phyloP scores from a whole-genome alignment of 2,329 filamentous ascomycete genomes.

The Botrytis galanthina region DNA sequence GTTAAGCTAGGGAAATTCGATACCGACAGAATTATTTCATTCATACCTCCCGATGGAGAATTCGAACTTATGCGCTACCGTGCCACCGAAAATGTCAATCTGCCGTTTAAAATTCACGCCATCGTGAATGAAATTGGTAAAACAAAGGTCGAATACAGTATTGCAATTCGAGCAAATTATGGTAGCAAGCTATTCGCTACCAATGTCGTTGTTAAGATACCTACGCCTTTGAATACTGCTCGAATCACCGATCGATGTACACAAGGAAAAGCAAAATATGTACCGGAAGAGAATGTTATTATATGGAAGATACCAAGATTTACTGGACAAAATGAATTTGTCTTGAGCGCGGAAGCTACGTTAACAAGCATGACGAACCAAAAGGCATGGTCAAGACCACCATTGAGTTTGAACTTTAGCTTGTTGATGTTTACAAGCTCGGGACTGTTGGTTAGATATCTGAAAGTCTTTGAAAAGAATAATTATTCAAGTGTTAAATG shows the following conservation, averaged over 20 bases:
- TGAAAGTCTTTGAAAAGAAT: conserved; percentile 99
- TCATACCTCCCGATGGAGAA: conserved; percentile 94
- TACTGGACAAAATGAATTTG: conserved; percentile 94
- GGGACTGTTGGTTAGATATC: conserved; percentile 84
- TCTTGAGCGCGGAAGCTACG: conserved; percentile 88
- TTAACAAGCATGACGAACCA: conserved; percentile 97
- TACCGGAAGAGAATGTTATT: conserved; percentile 96
- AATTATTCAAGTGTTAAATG: conserved; percentile 99
- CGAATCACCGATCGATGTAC: conserved; percentile 89
- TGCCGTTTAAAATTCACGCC: conserved; percentile 97
- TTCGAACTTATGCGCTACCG: conserved; percentile 99
- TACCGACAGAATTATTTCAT: conserved; percentile 92
- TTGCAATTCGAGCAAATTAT: conserved; percentile 96
- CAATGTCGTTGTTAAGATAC: conserved; percentile 91
- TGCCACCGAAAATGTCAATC: conserved; percentile 95
- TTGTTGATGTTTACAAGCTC: conserved; percentile 98
- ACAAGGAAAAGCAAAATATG: conserved; percentile 97
- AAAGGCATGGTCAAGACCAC: conserved; percentile 93
- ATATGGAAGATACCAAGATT: conserved; percentile 99
- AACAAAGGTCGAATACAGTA: conserved; percentile 97
- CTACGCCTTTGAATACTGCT: conserved; percentile 94
- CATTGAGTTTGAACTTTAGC: conserved; percentile 87
- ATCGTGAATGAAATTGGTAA: conserved; percentile 98
- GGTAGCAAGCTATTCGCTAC: conserved; percentile 95
- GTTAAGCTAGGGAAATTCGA: conserved; percentile 98